phyloP scores from a whole-genome alignment of 495 filamentous ascomycete species.

The Hypoxylon lenormandii region DNA sequence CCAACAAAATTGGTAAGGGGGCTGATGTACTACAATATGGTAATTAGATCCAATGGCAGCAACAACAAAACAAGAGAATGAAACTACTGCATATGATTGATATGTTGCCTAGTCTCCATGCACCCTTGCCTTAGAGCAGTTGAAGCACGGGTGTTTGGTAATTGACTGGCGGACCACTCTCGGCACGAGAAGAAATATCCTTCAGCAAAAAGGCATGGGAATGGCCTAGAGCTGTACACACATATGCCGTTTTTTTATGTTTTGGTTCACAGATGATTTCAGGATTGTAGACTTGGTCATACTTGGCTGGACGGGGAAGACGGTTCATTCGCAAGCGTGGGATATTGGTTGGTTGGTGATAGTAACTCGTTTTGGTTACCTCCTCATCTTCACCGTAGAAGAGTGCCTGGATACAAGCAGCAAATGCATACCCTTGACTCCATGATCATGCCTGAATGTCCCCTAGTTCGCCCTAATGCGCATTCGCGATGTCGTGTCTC shows the following conservation, averaged over 20 bases:
- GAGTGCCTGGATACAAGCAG: conserved; percentile 50
- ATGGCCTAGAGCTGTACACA: conserved; percentile 96
- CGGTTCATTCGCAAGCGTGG: conserved; percentile 12
- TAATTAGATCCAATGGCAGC: background rate
- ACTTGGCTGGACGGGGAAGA: background rate
- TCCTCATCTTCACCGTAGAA: conserved; percentile 48
- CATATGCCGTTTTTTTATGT: conserved; percentile 87
- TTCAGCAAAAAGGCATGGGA: conserved; percentile 89
- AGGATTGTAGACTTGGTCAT: background rate
- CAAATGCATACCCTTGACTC: conserved; percentile 55
- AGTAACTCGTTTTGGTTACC: conserved; percentile 46
- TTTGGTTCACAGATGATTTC: conserved; percentile 25
- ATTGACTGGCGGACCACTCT: conserved; percentile 81
- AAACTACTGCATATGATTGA: background rate
- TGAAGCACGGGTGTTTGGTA: conserved; percentile 88
- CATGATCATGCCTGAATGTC: conserved; percentile 51
- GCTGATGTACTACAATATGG: background rate
- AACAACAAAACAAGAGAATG: conserved; percentile 11
- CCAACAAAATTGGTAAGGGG: background rate
- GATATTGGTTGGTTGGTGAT: conserved; percentile 30
- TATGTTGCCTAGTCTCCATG: conserved; percentile 89
- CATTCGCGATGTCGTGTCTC: conserved; percentile 52
- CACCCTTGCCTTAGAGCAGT: conserved; percentile 74
- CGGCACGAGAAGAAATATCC: conserved; percentile 92
- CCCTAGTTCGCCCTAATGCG: conserved; percentile 49